A percentile compares a stretch with the other conserved stretches of the same genome.
These are phyloP conservation scores for Rhododendron molle DNA, from an alignment of 148 eudicot species.

Conservation along the genomic window DNA sequence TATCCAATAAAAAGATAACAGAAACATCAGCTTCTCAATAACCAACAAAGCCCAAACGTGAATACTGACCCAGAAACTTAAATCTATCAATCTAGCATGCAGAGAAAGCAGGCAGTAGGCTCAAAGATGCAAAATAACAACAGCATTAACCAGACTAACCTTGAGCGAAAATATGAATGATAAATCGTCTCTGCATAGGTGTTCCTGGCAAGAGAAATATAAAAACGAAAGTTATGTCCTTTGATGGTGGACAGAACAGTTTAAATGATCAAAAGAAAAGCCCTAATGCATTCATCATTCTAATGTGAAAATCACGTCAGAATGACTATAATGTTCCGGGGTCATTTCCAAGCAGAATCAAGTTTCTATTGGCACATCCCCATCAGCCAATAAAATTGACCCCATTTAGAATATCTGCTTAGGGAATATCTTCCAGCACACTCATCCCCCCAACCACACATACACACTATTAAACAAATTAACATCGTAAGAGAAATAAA, in stretches of 20 bases:
- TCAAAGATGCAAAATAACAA: neutral
- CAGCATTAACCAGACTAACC: constrained; percentile 36
- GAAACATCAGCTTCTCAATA: neutral
- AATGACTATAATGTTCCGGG: neutral
- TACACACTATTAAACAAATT: neutral
- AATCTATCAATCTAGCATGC: neutral
- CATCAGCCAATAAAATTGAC: neutral
- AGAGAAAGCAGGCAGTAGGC: neutral
- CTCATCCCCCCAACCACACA: neutral
- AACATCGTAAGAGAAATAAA: neutral
- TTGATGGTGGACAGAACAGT: neutral
- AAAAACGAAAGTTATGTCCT: neutral
- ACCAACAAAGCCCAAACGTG: neutral
- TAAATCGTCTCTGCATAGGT: constrained; percentile 74
- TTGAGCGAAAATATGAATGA: constrained; percentile 82
- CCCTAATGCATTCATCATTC: neutral
- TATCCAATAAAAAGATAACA: neutral
- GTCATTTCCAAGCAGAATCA: neutral
- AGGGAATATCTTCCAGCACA: neutral
- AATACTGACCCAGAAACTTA: neutral
- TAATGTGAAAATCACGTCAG: neutral
- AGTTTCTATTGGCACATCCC: neutral
- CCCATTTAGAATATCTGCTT: neutral
- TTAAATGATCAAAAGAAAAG: neutral
- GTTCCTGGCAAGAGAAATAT: constrained; percentile 52